Conservation (phyloP, 805 yeast genomes). For the Wickerhamomyces bisporus region DNA sequence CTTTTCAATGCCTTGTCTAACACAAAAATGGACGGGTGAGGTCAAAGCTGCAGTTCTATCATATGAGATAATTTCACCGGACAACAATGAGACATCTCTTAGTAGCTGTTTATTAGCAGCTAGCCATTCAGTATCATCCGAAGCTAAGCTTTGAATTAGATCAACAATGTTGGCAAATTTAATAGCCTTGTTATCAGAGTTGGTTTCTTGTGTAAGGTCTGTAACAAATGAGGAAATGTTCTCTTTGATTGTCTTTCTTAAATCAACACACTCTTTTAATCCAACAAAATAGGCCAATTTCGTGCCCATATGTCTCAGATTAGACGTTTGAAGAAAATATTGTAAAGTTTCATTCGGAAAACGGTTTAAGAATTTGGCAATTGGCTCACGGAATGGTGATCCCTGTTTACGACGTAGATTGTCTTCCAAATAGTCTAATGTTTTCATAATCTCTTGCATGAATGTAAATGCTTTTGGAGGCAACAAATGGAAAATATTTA, state of each 20-base stretch:
- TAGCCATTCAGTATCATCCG: slow-evolving; percentile 55
- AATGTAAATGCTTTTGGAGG: slow-evolving; percentile 92
- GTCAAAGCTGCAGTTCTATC: slow-evolving; percentile 40
- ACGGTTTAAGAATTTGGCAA: slow-evolving; percentile 79
- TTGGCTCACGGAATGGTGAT: slow-evolving; percentile 89
- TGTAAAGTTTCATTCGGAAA: slow-evolving; percentile 71
- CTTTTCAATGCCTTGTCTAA: slow-evolving; percentile 62
- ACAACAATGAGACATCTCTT: slow-evolving; percentile 35
- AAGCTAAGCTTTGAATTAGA: slow-evolving; percentile 48
- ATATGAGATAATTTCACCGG: slow-evolving; percentile 38
- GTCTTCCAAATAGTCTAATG: slow-evolving; percentile 73
- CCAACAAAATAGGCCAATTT: slow-evolving; percentile 63
- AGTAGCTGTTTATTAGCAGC: slow-evolving; percentile 41
- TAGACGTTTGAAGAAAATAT: slow-evolving; percentile 63
- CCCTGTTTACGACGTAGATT: slow-evolving; percentile 76
- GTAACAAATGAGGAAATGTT: slow-evolving; percentile 46
- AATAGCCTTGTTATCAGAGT: slow-evolving; percentile 48
- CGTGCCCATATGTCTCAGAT: slow-evolving; percentile 56
- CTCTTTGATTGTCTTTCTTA: slow-evolving; percentile 51
- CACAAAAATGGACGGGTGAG: slow-evolving; percentile 62
- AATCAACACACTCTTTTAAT: slow-evolving; percentile 45
- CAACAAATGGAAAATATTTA: slow-evolving; percentile 84
- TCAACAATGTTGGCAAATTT: slow-evolving; percentile 74
- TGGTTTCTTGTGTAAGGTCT: slow-evolving; percentile 42
- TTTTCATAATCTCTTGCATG: slow-evolving; percentile 77